phyloP scores from a whole-genome alignment of 305 asterid species.

The Striga hermonthica region DNA sequence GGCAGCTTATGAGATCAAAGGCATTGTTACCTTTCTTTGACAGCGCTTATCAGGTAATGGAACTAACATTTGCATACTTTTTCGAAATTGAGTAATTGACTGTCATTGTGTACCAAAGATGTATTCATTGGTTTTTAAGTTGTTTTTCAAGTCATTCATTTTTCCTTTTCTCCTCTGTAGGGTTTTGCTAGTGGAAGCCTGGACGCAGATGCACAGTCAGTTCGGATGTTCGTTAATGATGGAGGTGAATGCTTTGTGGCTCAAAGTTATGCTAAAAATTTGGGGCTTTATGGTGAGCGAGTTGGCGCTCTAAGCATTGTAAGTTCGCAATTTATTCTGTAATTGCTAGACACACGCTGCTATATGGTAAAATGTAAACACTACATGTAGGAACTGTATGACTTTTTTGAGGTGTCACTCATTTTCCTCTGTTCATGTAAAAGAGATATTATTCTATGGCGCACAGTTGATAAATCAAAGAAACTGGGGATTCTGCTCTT shows the following conservation, averaged over 20 bases:
- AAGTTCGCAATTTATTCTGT: conserved; percentile 35
- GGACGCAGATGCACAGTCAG: conserved; percentile 83
- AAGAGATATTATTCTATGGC: background rate
- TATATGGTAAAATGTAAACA: conserved; percentile 1
- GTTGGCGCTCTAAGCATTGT: conserved; percentile 97
- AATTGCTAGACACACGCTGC: background rate
- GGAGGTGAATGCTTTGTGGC: conserved; percentile 89
- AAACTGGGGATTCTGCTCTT: too few relatives aligned
- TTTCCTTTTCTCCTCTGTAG: conserved; percentile 33
- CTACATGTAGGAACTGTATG: background rate
- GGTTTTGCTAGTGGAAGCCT: conserved; percentile 98
- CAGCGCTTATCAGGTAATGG: conserved; percentile 90
- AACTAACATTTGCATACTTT: conserved; percentile 1
- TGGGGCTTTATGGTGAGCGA: conserved; percentile 99
- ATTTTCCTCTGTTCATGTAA: background rate
- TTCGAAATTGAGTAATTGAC: too few relatives aligned
- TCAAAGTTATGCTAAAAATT: conserved; percentile 94
- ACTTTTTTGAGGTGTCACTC: background rate
- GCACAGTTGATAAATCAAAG: too few relatives aligned
- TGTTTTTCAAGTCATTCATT: conserved; percentile 23
- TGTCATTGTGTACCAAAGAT: background rate
- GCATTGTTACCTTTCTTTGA: conserved; percentile 90
- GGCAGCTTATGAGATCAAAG: conserved; percentile 80
- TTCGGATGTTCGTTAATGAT: conserved; percentile 78
- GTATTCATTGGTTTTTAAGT: conserved; percentile 17